phyloP scores from a whole-genome alignment of 2,329 filamentous ascomycete genomes.

The Cercospora sojina region DNA sequence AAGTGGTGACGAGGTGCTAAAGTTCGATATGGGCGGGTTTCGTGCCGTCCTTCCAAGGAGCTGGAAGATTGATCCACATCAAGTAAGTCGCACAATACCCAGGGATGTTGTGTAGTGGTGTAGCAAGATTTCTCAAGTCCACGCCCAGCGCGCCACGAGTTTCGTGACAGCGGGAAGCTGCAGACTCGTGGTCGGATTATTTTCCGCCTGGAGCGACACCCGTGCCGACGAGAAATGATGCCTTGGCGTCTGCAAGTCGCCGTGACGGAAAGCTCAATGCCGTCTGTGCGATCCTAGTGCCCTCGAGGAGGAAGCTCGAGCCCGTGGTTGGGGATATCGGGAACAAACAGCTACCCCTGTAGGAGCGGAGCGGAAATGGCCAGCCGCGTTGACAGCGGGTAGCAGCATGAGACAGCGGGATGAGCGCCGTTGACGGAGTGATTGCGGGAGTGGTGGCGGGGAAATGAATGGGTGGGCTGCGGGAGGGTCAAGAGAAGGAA shows the following conservation, averaged over 20 bases:
- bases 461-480: slow-evolving; percentile 3
- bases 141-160: background rate
- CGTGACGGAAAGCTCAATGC: background rate
- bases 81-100: background rate
- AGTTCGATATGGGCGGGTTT: no score
- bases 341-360: slow-evolving; percentile 6
- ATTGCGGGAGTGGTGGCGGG: slow-evolving; percentile 3
- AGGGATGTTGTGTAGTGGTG: background rate
- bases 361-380: background rate
- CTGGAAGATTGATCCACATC: background rate
- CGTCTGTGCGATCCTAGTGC: slow-evolving; percentile 8
- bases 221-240: background rate
- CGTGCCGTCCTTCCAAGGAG: background rate
- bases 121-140: background rate
- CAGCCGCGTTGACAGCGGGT: slow-evolving; percentile 13
- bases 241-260: slow-evolving; percentile 11
- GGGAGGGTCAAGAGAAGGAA: background rate
- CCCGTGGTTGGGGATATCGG: slow-evolving; percentile 4
- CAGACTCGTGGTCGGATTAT: background rate
- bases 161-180: slow-evolving; percentile 10
- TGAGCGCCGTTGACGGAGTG: background rate
- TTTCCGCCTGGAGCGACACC: background rate
- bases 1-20: background rate
- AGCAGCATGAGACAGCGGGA: slow-evolving; percentile 6
- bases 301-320: background rate